Evolutionary conservation across 208 protist species (phyloP), one percentile per base, ranked within the genome.

Genomic region (Acanthamoeba sp.): DNA sequence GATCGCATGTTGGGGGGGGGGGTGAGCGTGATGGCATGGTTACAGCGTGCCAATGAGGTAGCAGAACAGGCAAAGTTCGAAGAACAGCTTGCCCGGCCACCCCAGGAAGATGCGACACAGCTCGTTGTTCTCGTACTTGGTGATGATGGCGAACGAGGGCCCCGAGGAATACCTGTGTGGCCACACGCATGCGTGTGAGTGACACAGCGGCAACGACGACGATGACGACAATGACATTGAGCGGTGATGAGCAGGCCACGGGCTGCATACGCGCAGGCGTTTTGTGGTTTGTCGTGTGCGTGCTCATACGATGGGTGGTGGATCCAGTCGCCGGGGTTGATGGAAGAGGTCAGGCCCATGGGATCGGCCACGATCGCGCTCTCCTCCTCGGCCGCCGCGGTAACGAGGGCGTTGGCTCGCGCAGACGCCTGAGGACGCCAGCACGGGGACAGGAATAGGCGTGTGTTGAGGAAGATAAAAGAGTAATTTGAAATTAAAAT

Each of bases 111-210:
- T 76, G n/a, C 66, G 29, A 20, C 66, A 76, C 14, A 76, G 66
- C 32, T 76, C 66, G 36, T 76, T 76, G 66, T 76, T 76, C 66
- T 76, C 66, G 66, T 76, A 76, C 29, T 76, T 76, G 66, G 66
- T 76, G 66, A 76, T 76, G 12, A 76, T 22, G 66, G 5, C 4
- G 66, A 76, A 76, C 29, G 66, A 32, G 20, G 66, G 66, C 66
- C 55, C 55, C 55, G 55, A 10, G 55, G 7, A 14, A 52, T 52
- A 52, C 48, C 48, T 52, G 18, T 16, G n/a, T 55, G 10, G 48
- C 48, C 48, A 6, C 24, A 29, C 16, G 55, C 22, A 6, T 62
- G 48, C 3, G 45, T 48, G 45, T 10, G 45, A 48, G 45, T 10
- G 45, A 14, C 45, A 48, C 10, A 27, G 55, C 55, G 3, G 2